Percentiles rank a stretch among this genome's conserved stretches.
Conservation (phyloP, 2,329 filamentous ascomycete genomes). For the Claviceps purpurea region DNA sequence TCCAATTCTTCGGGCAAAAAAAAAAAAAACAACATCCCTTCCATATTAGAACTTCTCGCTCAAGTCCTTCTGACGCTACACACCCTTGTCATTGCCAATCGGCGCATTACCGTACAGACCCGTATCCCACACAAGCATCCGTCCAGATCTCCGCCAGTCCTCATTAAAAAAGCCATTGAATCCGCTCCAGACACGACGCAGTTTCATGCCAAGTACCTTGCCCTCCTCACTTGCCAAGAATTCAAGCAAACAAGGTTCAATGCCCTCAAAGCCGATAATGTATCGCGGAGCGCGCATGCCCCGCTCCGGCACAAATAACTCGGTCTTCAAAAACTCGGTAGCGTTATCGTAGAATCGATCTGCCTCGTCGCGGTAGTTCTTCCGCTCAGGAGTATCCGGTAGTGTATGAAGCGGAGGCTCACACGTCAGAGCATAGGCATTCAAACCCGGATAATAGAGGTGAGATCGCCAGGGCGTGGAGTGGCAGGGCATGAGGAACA, state of each 20-base stretch:
- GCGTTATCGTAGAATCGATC: slow-evolving; percentile 73
- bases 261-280: slow-evolving; percentile 47
- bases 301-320: slow-evolving; percentile 30
- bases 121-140: slow-evolving; percentile 47
- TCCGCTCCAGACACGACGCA: slow-evolving; percentile 38
- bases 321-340: slow-evolving; percentile 37
- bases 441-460: slow-evolving; percentile 59
- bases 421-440: slow-evolving; percentile 77
- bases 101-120: slow-evolving; percentile 14
- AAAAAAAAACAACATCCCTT: too few relatives aligned
- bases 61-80: too few relatives aligned
- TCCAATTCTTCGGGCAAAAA: too few relatives aligned
- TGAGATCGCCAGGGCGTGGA: slow-evolving; percentile 90
- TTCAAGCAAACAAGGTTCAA: slow-evolving; percentile 32
- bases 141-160: slow-evolving; percentile 42
- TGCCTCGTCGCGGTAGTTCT: slow-evolving; percentile 71
- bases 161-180: slow-evolving; percentile 52
- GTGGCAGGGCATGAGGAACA: slow-evolving; percentile 92
- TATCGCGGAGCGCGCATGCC: slow-evolving; percentile 33
- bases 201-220: slow-evolving; percentile 25
- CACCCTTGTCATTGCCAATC: not conserved
- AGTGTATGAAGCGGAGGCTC: slow-evolving; percentile 66
- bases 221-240: slow-evolving; percentile 31
- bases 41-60: too few relatives aligned
- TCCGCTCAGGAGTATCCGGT: slow-evolving; percentile 47